Conservation (phyloP, 176 grass and related monocot genomes). For the Oryza glaberrima region DNA sequence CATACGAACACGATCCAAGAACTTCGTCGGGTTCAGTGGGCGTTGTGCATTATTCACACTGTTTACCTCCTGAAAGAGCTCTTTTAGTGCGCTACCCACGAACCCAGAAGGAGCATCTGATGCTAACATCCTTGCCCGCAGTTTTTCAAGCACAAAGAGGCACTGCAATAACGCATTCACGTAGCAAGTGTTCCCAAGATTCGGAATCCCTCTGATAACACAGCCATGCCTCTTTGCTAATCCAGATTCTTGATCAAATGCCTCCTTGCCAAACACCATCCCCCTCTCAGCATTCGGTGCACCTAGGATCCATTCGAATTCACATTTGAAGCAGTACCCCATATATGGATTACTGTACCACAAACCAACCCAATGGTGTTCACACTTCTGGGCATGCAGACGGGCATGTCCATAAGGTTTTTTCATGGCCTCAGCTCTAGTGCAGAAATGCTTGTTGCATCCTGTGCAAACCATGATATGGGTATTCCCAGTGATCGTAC, state of each 20-base stretch:
- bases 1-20: slow-evolving; percentile 41
- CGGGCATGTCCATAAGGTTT: slow-evolving; percentile 48
- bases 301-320: neutral
- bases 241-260: neutral
- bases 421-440: neutral
- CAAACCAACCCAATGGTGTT: slow-evolving; percentile 58
- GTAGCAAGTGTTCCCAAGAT: slow-evolving; percentile 76
- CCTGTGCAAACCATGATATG: slow-evolving; percentile 70
- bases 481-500: slow-evolving; percentile 6
- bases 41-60: slow-evolving; percentile 26
- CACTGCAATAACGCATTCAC: slow-evolving; percentile 83
- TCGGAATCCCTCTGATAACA: slow-evolving; percentile 66
- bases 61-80: slow-evolving; percentile 58
- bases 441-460: slow-evolving; percentile 54
- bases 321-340: slow-evolving; percentile 73
- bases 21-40: slow-evolving; percentile 36
- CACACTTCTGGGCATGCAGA: slow-evolving; percentile 51
- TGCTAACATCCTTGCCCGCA: slow-evolving; percentile 49
- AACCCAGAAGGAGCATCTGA: slow-evolving; percentile 37
- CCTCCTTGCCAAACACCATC: neutral
- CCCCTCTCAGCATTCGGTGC: neutral
- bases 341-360: slow-evolving; percentile 38
- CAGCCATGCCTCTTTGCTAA: neutral
- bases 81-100: slow-evolving; percentile 48
- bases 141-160: slow-evolving; percentile 64